Evolutionary conservation across 2,329 filamentous ascomycete species (phyloP).

Genomic region (Apiospora saccharicola): DNA sequence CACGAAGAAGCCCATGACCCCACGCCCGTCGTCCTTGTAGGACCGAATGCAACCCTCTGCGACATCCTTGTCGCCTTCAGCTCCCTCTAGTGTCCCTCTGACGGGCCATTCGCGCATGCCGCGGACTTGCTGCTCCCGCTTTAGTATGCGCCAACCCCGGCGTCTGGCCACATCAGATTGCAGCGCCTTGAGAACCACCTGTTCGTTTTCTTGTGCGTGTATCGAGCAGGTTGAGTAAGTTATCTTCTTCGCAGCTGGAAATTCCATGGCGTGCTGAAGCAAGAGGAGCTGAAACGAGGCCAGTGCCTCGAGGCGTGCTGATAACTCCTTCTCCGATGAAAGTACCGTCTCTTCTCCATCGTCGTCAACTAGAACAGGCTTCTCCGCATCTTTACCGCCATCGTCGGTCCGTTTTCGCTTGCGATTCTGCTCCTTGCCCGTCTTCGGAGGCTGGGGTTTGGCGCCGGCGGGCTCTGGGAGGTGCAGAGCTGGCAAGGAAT

Average conservation of each 20-base stretch:
- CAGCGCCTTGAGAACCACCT: constrained; percentile 78
- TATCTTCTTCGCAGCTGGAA: constrained; percentile 76
- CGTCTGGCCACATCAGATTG: constrained; percentile 69
- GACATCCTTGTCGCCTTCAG: constrained; percentile 58
- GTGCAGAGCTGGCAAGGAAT: constrained; percentile 75
- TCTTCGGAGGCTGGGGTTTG: constrained; percentile 49
- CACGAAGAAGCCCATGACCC: constrained; percentile 96
- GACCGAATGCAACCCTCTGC: constrained; percentile 83
- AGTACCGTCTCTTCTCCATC: constrained; percentile 61
- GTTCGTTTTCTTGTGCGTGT: constrained; percentile 87
- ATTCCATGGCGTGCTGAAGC: constrained; percentile 83
- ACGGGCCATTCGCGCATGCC: constrained; percentile 81
- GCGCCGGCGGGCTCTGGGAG: constrained; percentile 54
- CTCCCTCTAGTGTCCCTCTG: constrained; percentile 62
- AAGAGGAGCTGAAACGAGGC: constrained; percentile 84
- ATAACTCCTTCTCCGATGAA: constrained; percentile 62
- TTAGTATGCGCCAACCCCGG: constrained; percentile 80
- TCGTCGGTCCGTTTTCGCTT: constrained; percentile 57
- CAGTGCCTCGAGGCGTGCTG: constrained; percentile 73
- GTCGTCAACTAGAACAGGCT: constrained; percentile 58
- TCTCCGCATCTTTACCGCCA: constrained; percentile 36
- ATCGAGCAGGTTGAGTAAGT: constrained; percentile 96
- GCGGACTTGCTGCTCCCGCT: constrained; percentile 73
- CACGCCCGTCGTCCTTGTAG: constrained; percentile 79
- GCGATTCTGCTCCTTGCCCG: constrained; percentile 40